A percentile compares a stretch with the other conserved stretches of the same genome.
Evolutionary conservation across 2,329 filamentous ascomycete genomes (phyloP).

Genomic region (Colletotrichum sublineola): DNA sequence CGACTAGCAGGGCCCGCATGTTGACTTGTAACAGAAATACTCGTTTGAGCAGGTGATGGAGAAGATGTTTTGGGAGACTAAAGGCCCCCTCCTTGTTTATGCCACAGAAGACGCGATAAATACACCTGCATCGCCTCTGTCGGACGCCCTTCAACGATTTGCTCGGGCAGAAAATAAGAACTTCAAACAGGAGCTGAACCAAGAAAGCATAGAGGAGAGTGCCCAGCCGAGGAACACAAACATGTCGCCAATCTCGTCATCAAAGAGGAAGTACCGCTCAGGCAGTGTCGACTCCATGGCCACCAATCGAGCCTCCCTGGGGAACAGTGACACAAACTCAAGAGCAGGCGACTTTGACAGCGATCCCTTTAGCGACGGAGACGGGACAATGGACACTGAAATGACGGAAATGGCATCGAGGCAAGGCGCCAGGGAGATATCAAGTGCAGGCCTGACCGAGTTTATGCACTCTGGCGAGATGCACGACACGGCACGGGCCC

Average conservation of each 20-base stretch:
- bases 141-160: constrained; percentile 59
- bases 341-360: constrained; percentile 40
- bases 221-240: constrained; percentile 5
- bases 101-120: constrained; percentile 64
- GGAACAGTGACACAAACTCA: constrained; percentile 46
- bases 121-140: constrained; percentile 52
- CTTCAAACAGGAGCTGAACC: constrained; percentile 64
- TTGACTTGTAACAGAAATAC: constrained; percentile 58
- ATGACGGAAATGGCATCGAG: constrained; percentile 45
- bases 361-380: constrained; percentile 48
- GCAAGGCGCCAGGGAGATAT: background rate
- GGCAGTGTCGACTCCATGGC: constrained; percentile 62
- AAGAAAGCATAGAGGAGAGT: constrained; percentile 50
- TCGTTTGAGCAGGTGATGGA: constrained; percentile 59
- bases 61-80: constrained; percentile 62
- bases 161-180: constrained; percentile 64
- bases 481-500: constrained; percentile 41
- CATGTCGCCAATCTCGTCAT: constrained; percentile 51
- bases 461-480: constrained; percentile 29
- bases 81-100: constrained; percentile 64
- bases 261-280: constrained; percentile 61
- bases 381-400: constrained; percentile 46
- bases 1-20: background rate
- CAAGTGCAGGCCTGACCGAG: constrained; percentile 9
- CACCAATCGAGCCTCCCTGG: constrained; percentile 60